Conservation (phyloP, 1,284 basidiomycete species). For the Paramarasmius palmivorus region DNA sequence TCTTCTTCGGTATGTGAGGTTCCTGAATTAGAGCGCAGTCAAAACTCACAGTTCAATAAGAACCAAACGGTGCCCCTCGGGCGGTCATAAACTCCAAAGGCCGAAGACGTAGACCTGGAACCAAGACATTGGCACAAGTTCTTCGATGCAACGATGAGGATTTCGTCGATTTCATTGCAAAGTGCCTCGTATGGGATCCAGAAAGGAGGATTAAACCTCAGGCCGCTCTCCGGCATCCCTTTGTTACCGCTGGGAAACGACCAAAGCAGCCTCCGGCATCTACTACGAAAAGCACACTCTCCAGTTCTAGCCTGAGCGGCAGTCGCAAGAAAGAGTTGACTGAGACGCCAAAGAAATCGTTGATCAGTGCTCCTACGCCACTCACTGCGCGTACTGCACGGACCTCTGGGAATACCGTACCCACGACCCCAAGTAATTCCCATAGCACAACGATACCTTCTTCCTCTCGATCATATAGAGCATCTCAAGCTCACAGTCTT, state of each 20-base stretch:
- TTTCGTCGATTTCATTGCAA: constrained; percentile 91
- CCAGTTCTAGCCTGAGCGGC: constrained; percentile 52
- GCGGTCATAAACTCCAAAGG: constrained; percentile 98
- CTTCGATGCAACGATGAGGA: constrained; percentile 88
- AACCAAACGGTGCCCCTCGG: constrained; percentile 89
- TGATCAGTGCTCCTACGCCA: constrained; percentile 83
- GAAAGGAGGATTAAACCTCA: constrained; percentile 95
- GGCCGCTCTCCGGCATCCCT: constrained; percentile 89
- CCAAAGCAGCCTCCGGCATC: constrained; percentile 43
- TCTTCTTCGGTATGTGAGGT: constrained; percentile 85
- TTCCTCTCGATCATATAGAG: constrained; percentile 53
- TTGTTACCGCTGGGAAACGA: constrained; percentile 70
- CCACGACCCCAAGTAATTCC: constrained; percentile 60
- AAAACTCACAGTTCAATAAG: constrained; percentile 45
- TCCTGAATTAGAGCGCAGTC: too few relatives aligned
- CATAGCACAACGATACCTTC: constrained; percentile 48
- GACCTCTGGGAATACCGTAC: constrained; percentile 48
- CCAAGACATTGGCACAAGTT: constrained; percentile 88
- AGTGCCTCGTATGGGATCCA: constrained; percentile 98
- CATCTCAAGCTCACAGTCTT: constrained; percentile 52
- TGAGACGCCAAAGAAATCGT: constrained; percentile 84
- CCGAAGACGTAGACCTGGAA: constrained; percentile 85
- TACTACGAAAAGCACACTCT: constrained; percentile 50
- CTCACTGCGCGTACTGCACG: constrained; percentile 72
- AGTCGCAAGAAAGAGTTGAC: constrained; percentile 54